A percentile compares a stretch with the other conserved stretches of the same genome.
These are phyloP conservation scores for Ochromonas danica DNA, from an alignment of 108 stramenopile genomes.

Conservation along the genomic window DNA sequence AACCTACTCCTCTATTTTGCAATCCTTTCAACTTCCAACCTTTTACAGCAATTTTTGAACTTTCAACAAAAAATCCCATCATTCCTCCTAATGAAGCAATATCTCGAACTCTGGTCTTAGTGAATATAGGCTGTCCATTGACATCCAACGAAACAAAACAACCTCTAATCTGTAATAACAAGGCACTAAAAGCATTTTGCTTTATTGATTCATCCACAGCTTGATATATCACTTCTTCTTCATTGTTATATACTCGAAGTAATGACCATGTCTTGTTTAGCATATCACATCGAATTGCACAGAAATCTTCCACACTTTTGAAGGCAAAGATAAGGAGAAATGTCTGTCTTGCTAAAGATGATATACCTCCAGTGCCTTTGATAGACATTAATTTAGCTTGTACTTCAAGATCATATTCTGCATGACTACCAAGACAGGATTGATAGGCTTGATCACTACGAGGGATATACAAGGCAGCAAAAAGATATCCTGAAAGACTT, in stretches of 20 bases:
- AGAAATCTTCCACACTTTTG: neutral
- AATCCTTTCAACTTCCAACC: constrained; percentile 1
- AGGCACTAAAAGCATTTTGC: neutral
- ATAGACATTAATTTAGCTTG: neutral
- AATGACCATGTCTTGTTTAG: neutral
- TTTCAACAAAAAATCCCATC: neutral
- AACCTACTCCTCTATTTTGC: too few relatives aligned
- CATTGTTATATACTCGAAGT: constrained; percentile 2
- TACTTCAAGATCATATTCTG: neutral
- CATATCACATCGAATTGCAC: neutral
- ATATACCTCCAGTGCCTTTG: neutral
- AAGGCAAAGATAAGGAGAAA: neutral
- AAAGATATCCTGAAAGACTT: constrained; percentile 1
- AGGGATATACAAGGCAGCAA: neutral
- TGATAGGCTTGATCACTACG: neutral
- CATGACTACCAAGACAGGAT: neutral
- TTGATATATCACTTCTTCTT: neutral
- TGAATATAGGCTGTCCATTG: constrained; percentile 7
- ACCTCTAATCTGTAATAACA: neutral
- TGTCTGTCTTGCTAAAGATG: too few relatives aligned
- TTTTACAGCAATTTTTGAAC: constrained; percentile 22
- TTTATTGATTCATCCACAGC: neutral
- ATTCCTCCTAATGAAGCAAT: neutral
- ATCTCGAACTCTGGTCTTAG: neutral
- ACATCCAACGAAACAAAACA: neutral